Percentiles rank a stretch among this genome's conserved stretches.
Conservation (phyloP, 176 grass and related monocot genomes). For the Stipa capillata region DNA sequence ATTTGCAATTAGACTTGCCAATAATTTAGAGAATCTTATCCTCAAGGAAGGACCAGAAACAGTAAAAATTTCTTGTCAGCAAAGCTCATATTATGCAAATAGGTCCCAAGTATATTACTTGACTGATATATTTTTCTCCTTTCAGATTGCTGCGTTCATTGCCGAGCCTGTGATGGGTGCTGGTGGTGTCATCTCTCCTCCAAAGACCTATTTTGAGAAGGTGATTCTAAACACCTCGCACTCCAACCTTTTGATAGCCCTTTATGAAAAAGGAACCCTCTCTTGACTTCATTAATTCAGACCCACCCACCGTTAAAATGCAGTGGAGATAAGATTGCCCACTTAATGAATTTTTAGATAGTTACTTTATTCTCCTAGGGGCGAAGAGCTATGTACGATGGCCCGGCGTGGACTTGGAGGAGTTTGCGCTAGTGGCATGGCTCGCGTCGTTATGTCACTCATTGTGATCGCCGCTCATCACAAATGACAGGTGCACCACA, state of each 20-base stretch:
- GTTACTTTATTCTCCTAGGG: background rate
- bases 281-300: background rate
- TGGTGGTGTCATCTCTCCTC: no score
- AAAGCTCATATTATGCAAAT: background rate
- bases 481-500: no score
- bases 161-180: no score
- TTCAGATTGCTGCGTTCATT: slow-evolving; percentile 82
- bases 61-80: slow-evolving; percentile 24
- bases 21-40: no score
- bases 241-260: slow-evolving; percentile 1
- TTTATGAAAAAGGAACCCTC: background rate
- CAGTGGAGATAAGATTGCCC: background rate
- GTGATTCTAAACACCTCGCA: slow-evolving; percentile 16
- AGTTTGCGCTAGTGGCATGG: no score
- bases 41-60: slow-evolving; percentile 93
- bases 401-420: no score
- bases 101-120: background rate
- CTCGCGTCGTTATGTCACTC: no score
- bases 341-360: background rate
- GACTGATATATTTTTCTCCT: background rate
- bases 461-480: no score
- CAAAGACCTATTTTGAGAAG: slow-evolving; percentile 98
- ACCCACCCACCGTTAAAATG: background rate
- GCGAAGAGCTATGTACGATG: no score
- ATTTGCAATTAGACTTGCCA: slow-evolving; percentile 71